These are phyloP conservation scores for Paratrypanosoma confusum DNA, from an alignment of 208 protist species.

Conservation along the genomic window DNA sequence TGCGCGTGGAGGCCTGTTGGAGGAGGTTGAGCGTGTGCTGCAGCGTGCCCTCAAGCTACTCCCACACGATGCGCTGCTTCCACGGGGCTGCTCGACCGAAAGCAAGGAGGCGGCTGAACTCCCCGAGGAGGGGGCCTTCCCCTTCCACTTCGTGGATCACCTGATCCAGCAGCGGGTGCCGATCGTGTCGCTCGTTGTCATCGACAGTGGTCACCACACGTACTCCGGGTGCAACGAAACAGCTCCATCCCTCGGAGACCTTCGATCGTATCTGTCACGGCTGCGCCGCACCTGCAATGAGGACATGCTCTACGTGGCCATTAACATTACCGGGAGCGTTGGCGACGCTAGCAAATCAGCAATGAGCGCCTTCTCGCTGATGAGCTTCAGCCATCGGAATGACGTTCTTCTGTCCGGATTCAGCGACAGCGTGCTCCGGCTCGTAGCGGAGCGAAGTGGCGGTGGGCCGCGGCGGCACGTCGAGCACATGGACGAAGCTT, in stretches of 20 bases:
- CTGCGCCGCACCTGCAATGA: constrained; percentile 79
- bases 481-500: constrained; percentile 73
- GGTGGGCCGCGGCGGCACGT: constrained; percentile 52
- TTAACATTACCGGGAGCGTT: constrained; percentile 34
- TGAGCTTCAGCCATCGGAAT: constrained; percentile 64
- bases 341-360: neutral
- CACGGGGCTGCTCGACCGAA: too few relatives aligned
- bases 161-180: constrained; percentile 36
- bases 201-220: constrained; percentile 61
- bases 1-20: too few relatives aligned
- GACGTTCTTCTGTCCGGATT: constrained; percentile 88
- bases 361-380: neutral
- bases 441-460: constrained; percentile 79
- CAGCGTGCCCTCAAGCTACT: too few relatives aligned
- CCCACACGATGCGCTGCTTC: too few relatives aligned
- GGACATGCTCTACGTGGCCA: constrained; percentile 81
- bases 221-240: constrained; percentile 53
- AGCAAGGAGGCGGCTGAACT: too few relatives aligned
- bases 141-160: constrained; percentile 61
- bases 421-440: constrained; percentile 81
- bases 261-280: constrained; percentile 64
- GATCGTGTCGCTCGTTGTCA: constrained; percentile 58
- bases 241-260: constrained; percentile 57
- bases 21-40: too few relatives aligned
- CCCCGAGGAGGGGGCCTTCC: too few relatives aligned